Conservation (phyloP, 768 basidiomycete species). For the Leucosporidium yakuticum region DNA sequence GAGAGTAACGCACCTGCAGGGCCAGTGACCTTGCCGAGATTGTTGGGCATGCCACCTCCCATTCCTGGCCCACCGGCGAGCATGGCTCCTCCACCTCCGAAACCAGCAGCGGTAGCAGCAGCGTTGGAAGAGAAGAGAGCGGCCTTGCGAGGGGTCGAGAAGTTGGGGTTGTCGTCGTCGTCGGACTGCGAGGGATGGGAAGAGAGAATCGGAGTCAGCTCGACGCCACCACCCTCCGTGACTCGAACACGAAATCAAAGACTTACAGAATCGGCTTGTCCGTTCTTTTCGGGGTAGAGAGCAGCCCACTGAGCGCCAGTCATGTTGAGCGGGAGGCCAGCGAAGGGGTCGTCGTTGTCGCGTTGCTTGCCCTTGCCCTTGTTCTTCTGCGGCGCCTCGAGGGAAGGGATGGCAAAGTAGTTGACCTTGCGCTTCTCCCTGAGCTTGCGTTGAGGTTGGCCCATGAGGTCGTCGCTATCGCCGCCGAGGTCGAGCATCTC, state of each 20-base stretch:
- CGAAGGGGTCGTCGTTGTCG: slow-evolving; percentile 20
- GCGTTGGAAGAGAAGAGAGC: slow-evolving; percentile 30
- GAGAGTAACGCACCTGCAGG: slow-evolving; percentile 15
- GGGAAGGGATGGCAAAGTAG: slow-evolving; percentile 24
- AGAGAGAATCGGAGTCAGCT: not conserved
- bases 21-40: slow-evolving; percentile 35
- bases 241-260: not conserved
- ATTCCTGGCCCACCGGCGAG: slow-evolving; percentile 35
- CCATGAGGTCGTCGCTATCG: slow-evolving; percentile 10
- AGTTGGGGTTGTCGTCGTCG: slow-evolving; percentile 34
- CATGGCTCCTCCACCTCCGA: slow-evolving; percentile 26
- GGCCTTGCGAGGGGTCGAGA: slow-evolving; percentile 24
- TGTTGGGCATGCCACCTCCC: slow-evolving; percentile 29
- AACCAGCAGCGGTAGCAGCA: slow-evolving; percentile 2
- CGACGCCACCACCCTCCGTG: not conserved
- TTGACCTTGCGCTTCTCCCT: slow-evolving; percentile 32
- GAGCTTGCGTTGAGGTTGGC: slow-evolving; percentile 4
- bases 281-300: slow-evolving; percentile 28
- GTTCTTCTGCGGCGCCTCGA: slow-evolving; percentile 18
- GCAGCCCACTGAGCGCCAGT: slow-evolving; percentile 30
- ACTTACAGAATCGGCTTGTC: slow-evolving; percentile 30
- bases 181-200: slow-evolving; percentile 6
- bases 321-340: slow-evolving; percentile 29
- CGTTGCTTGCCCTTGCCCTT: slow-evolving; percentile 26
- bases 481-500: slow-evolving; percentile 12